These are phyloP conservation scores for Sambucus nigra DNA, from an alignment of 129 eudicot species.

Conservation along the genomic window DNA sequence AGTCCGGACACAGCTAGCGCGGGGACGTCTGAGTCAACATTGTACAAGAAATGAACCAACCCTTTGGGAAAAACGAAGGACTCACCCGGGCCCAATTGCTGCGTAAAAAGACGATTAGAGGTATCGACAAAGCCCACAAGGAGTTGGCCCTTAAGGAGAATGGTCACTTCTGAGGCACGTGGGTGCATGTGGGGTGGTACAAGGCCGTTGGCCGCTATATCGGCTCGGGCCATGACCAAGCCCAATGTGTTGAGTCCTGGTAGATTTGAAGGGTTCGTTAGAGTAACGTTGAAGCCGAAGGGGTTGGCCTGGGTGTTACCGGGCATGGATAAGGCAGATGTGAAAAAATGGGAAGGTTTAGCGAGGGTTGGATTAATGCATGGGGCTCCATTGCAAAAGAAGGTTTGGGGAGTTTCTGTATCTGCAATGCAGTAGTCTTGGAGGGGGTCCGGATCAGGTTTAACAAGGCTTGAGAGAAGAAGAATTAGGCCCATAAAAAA, in stretches of 20 bases:
- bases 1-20: slow-evolving; percentile 66
- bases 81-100: slow-evolving; percentile 55
- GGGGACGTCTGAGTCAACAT: slow-evolving; percentile 30
- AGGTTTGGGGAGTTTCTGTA: slow-evolving; percentile 21
- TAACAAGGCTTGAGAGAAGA: slow-evolving; percentile 6
- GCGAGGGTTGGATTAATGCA: slow-evolving; percentile 59
- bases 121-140: slow-evolving; percentile 81
- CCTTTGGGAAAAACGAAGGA: slow-evolving; percentile 73
- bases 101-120: slow-evolving; percentile 45
- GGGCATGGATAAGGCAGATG: slow-evolving; percentile 53
- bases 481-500: slow-evolving; percentile 12
- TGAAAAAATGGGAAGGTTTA: slow-evolving; percentile 48
- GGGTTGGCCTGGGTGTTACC: slow-evolving; percentile 48
- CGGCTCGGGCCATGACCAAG: slow-evolving; percentile 65
- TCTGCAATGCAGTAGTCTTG: slow-evolving; percentile 83
- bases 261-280: slow-evolving; percentile 39
- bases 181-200: slow-evolving; percentile 86
- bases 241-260: slow-evolving; percentile 81
- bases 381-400: slow-evolving; percentile 51
- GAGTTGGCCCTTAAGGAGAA: slow-evolving; percentile 39
- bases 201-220: slow-evolving; percentile 58
- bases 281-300: slow-evolving; percentile 61
- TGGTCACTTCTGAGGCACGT: slow-evolving; percentile 76
- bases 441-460: slow-evolving; percentile 68
- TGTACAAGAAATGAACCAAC: slow-evolving; percentile 55